Base-by-base conservation (phyloP, 441 rosid species). In the Aquilaria agallochum region DNA sequence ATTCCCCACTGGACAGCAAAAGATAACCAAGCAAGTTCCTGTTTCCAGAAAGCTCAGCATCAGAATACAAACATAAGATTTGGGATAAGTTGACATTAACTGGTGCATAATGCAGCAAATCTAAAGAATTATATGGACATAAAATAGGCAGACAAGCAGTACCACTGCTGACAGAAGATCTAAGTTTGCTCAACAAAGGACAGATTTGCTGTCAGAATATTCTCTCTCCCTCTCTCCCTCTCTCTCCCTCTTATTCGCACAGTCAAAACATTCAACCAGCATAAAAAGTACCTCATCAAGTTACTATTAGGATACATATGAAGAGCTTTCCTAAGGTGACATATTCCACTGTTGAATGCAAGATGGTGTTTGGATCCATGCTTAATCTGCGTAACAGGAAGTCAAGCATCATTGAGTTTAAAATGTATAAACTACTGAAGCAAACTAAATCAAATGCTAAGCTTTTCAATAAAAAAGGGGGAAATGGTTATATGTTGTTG, bases 1-100 rank as follows among this genome's bases (percentile, higher is more conserved):
- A 78, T 73, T 73, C 86, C 52, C 80, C 86, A 70, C 85, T 76
- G 47, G 84, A 80, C 64, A 88, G 72, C 89, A 90, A 69, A 60
- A 90, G 84, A 78, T 86, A 83, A 75, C 97, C 97, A 46, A 95
- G 98, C 59, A 85, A 78, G 63, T 92, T 85, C 88, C 98, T 95
- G 84, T 58, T 76, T 62, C 71, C 71, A 73, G 64, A 53, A 63
- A 56, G 56, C 74, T 65, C 63, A 34, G 5, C 27, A 71, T 71
- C 67, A 74, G 71, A 60, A 56, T 12, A 42, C 33, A 45, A 56
- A 51, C 42, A 59, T 62, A 31, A 50, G 42, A 54, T 64, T 47
- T 58, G 48, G 42, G 60, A 65, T 59, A 60, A 60, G 53, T 44
- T 58, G 27, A 31, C 31, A n/a, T 30, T 4, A 5, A 59, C 31